phyloP scores from a whole-genome alignment of 1,284 basidiomycete genomes.

The Cystobasidium slooffiae region DNA sequence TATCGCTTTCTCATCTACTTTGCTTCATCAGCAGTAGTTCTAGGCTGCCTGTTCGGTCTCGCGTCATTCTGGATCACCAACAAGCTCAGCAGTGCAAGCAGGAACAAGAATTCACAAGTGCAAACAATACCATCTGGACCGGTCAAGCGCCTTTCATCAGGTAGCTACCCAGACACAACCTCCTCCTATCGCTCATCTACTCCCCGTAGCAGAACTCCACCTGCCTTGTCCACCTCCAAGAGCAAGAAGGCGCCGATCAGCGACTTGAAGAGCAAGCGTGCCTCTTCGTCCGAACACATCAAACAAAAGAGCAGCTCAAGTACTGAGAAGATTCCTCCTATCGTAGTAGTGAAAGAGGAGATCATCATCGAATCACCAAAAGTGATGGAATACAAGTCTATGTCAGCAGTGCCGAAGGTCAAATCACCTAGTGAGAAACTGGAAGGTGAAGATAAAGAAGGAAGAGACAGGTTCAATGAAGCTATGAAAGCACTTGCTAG shows the following conservation, averaged over 20 bases:
- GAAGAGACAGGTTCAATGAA: slow-evolving; percentile 14
- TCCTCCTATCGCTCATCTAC: too few species aligned
- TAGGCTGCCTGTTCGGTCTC: slow-evolving; percentile 20
- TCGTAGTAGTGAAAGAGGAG: background rate
- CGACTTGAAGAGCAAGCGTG: background rate
- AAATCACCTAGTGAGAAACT: background rate
- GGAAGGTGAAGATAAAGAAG: slow-evolving; percentile 3
- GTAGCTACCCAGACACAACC: too few species aligned
- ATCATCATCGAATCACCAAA: background rate
- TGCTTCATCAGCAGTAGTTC: slow-evolving; percentile 6
- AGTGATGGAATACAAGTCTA: background rate
- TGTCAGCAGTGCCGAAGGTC: background rate
- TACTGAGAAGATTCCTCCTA: background rate
- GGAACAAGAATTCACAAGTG: background rate
- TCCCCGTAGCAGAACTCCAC: too few species aligned
- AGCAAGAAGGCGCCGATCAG: too few species aligned
- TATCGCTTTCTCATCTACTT: slow-evolving; percentile 37
- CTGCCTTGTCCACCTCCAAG: too few species aligned
- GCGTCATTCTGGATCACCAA: slow-evolving; percentile 20
- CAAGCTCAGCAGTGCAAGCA: background rate
- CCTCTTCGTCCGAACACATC: background rate
- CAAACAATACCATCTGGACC: background rate
- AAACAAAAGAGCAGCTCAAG: background rate
- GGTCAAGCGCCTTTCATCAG: too few species aligned
- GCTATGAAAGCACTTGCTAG: slow-evolving; percentile 29